These are phyloP conservation scores for Botrytis cinerea DNA, from an alignment of 2,329 filamentous ascomycete genomes.

Conservation along the genomic window DNA sequence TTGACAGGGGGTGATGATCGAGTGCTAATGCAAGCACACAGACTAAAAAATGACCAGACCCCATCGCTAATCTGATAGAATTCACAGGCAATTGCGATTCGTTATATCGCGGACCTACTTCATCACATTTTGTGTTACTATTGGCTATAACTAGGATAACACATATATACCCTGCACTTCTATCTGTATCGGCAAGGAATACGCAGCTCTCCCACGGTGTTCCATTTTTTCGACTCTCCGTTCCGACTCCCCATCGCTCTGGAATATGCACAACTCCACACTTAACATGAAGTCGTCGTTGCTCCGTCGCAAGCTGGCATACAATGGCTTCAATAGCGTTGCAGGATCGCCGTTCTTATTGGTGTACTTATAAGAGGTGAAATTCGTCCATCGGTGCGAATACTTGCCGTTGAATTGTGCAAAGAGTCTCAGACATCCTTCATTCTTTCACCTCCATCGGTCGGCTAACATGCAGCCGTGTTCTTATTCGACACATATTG, in stretches of 20 bases:
- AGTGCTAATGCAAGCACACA: slow-evolving; percentile 34
- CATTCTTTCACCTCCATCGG: not conserved
- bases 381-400: not conserved
- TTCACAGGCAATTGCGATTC: not conserved
- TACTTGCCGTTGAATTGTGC: not conserved
- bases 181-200: not conserved
- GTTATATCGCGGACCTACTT: not conserved
- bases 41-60: slow-evolving; percentile 30
- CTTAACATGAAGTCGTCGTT: not conserved
- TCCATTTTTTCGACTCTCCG: not conserved
- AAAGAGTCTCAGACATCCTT: slow-evolving; percentile 6
- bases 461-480: slow-evolving; percentile 8
- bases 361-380: not conserved
- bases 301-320: not conserved
- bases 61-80: slow-evolving; percentile 35
- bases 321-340: slow-evolving; percentile 13
- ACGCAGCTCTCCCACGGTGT: slow-evolving; percentile 7
- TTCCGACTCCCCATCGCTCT: not conserved
- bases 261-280: slow-evolving; percentile 7
- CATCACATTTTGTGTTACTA: slow-evolving; percentile 1
- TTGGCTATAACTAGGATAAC: slow-evolving; percentile 12
- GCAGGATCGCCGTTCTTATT: not conserved
- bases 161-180: not conserved
- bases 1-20: not conserved
- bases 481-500: not conserved